Conservation (phyloP, 78 protist genomes). For the Tieghemostelium lacteum region DNA sequence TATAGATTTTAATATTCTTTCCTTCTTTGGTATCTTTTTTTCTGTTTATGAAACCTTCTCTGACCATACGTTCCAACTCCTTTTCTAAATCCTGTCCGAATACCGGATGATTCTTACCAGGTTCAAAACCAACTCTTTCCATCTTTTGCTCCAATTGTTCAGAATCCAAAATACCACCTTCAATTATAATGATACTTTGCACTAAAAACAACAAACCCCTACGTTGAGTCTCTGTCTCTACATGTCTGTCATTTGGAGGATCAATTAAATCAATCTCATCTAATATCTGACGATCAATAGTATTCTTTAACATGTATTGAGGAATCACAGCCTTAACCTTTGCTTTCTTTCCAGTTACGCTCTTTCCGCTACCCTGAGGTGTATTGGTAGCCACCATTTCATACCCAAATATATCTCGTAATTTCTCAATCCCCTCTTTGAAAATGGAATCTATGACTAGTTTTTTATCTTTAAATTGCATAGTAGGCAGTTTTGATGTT, state of each 20-base stretch:
- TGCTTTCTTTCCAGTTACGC: not conserved
- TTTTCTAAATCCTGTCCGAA: constrained; percentile 68
- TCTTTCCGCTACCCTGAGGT: not conserved
- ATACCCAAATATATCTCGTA: constrained; percentile 35
- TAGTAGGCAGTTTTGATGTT: constrained; percentile 1
- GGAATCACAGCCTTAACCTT: not conserved
- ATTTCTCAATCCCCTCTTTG: not conserved
- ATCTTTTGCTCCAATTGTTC: not conserved
- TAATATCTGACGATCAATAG: not conserved
- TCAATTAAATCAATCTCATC: not conserved
- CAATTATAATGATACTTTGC: constrained; percentile 6
- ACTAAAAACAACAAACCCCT: constrained; percentile 12
- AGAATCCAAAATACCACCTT: not conserved
- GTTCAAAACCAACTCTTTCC: constrained; percentile 7
- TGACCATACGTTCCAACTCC: constrained; percentile 13
- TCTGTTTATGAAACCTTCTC: constrained; percentile 7
- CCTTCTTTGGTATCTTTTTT: not conserved
- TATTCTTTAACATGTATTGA: not conserved
- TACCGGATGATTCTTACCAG: not conserved
- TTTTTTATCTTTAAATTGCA: constrained; percentile 17
- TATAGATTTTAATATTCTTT: not conserved
- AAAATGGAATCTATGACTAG: not conserved
- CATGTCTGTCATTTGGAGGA: not conserved
- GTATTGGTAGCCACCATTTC: constrained; percentile 1
- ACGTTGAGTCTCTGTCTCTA: not conserved